Percentiles rank a stretch among this genome's conserved stretches.
Evolutionary conservation across 345 rosid species (phyloP).

Genomic region (Ceriops tagal): DNA sequence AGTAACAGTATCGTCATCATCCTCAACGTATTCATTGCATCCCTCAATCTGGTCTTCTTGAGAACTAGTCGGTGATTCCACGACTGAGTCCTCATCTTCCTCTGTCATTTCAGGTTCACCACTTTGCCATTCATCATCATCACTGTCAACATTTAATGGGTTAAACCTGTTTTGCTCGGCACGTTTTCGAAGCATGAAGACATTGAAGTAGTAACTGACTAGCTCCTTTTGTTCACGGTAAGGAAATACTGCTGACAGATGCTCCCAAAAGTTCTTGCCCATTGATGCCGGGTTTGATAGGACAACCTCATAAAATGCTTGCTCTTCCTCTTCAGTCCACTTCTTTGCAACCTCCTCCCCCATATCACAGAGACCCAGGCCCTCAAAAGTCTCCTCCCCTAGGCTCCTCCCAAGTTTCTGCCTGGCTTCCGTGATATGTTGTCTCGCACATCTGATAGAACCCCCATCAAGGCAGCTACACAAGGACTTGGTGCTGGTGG

Average conservation of each 20-base stretch:
- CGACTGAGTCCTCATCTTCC: slow-evolving; percentile 13
- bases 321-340: slow-evolving; percentile 23
- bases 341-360: slow-evolving; percentile 22
- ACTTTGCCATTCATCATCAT: slow-evolving; percentile 21
- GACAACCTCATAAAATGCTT: slow-evolving; percentile 16
- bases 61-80: slow-evolving; percentile 9
- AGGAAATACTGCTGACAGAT: slow-evolving; percentile 18
- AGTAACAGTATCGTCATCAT: not conserved
- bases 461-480: slow-evolving; percentile 24
- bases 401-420: slow-evolving; percentile 10
- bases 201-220: slow-evolving; percentile 24
- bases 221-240: slow-evolving; percentile 15
- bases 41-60: not conserved
- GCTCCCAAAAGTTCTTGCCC: slow-evolving; percentile 28
- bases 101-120: slow-evolving; percentile 2
- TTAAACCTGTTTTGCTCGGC: slow-evolving; percentile 21
- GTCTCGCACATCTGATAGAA: slow-evolving; percentile 20
- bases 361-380: slow-evolving; percentile 22
- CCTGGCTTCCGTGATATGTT: slow-evolving; percentile 23
- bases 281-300: slow-evolving; percentile 17
- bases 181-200: slow-evolving; percentile 22
- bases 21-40: not conserved
- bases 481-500: not conserved
- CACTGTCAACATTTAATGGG: slow-evolving; percentile 20
- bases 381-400: slow-evolving; percentile 15